Base-by-base conservation (phyloP, 2,329 filamentous ascomycete genomes). In the Coniochaeta prunicola region DNA sequence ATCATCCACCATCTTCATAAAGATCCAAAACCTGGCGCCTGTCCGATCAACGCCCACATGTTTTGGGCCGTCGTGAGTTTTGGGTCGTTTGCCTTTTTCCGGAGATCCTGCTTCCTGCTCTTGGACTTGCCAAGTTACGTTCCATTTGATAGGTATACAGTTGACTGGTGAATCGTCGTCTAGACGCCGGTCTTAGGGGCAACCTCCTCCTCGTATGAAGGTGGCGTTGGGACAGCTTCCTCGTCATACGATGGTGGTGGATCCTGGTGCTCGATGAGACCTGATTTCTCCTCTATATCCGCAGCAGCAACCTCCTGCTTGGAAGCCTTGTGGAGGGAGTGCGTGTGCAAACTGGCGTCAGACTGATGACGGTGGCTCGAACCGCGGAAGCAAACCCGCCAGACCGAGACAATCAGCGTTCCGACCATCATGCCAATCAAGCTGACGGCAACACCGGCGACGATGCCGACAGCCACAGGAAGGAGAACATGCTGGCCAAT, bases 381-480 rank as follows among this genome's bases (percentile, higher is more conserved):
- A 56, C 66, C 68, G 57, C 70, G 66, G 63, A 68, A 68, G 61
- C 86, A 69, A 61, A 78, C 72, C 62, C 82, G 80, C 76, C 83
- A 83, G 28, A 86, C 56, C 59, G 82, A 83, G 57, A 87, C 79
- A 58, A 85, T 76, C 57, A 87, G 65, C 56, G 82, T 85, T 62
- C 86, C 87, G 42, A 88, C 70, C 59, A 86, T 73, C 80, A 91
- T 87, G 58, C 85, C 87, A 53, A 90, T 69, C 42, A 89, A 70
- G 71, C 87, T 88, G 62, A 87, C 84, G 31, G 80, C 78, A 58
- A 90, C 80, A 67, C 88, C 89, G 50, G 86, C 85, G 26, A 84
- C 79, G 63, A 91, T 79, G 60, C 89, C 89, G 63, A 90, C 79
- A 57, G 88, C 73, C 57, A 90, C 77, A 1, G 89, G 88, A 40